Evolutionary conservation across 306 rosid genomes (phyloP).

Genomic region (Rosa multiflora): DNA sequence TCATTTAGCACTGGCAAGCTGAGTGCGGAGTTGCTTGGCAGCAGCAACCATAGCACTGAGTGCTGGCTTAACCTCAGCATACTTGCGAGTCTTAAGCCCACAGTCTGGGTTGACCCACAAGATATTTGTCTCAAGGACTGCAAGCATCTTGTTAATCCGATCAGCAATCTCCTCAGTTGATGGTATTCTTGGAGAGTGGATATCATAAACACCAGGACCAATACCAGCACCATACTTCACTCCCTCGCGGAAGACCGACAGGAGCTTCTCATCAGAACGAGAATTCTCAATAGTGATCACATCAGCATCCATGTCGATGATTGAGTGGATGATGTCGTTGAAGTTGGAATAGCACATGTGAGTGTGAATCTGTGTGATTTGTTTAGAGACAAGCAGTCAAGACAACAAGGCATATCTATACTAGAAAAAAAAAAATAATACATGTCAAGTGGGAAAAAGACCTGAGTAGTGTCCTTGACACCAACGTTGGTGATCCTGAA

Average conservation of each 20-base stretch:
- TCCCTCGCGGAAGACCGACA: slow-evolving; percentile 96
- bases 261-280: slow-evolving; percentile 87
- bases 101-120: slow-evolving; percentile 98
- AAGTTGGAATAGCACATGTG: slow-evolving; percentile 99
- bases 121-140: slow-evolving; percentile 87
- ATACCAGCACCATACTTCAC: slow-evolving; percentile 95
- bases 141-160: slow-evolving; percentile 91
- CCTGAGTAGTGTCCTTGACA: slow-evolving; percentile 84
- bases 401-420: background rate
- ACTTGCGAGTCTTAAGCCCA: slow-evolving; percentile 94
- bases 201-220: slow-evolving; percentile 94
- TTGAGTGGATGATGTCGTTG: slow-evolving; percentile 91
- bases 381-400: background rate
- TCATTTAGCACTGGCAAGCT: slow-evolving; percentile 74
- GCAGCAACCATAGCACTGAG: slow-evolving; percentile 79
- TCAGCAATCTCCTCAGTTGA: slow-evolving; percentile 90
- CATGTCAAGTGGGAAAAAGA: slow-evolving; percentile 15
- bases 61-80: slow-evolving; percentile 81
- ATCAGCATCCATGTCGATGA: slow-evolving; percentile 90
- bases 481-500: slow-evolving; percentile 87
- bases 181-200: slow-evolving; percentile 94
- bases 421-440: background rate
- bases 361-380: slow-evolving; percentile 73
- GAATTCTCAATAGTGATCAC: slow-evolving; percentile 96
- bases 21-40: slow-evolving; percentile 75